Evolutionary conservation across 768 basidiomycete genomes (phyloP).

Genomic region (Lentinus tigrinus): DNA sequence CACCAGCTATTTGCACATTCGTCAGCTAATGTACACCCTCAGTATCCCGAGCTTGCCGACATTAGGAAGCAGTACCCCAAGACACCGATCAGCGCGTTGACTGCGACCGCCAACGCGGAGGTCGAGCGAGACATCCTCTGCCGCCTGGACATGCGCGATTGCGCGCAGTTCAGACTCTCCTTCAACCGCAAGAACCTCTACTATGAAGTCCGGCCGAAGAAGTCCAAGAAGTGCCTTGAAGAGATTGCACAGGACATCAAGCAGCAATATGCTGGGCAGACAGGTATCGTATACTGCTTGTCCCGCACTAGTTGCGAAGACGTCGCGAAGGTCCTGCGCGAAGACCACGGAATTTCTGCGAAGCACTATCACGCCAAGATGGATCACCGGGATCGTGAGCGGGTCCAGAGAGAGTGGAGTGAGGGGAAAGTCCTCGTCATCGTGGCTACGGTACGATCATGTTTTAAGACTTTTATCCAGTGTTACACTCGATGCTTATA

Average conservation of each 20-base stretch:
- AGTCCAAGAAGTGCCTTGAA: slow-evolving; percentile 37
- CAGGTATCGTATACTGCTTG: slow-evolving; percentile 85
- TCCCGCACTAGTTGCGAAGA: slow-evolving; percentile 76
- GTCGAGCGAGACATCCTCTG: slow-evolving; percentile 77
- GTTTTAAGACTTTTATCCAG: background rate
- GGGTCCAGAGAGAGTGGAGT: slow-evolving; percentile 74
- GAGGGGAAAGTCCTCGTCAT: slow-evolving; percentile 71
- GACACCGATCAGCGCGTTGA: slow-evolving; percentile 93
- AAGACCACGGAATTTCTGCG: slow-evolving; percentile 57
- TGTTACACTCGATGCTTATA: too few species aligned
- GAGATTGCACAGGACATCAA: slow-evolving; percentile 74
- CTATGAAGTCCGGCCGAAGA: slow-evolving; percentile 63
- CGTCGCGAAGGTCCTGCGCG: slow-evolving; percentile 65
- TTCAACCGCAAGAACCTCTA: slow-evolving; percentile 93
- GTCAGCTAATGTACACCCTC: background rate
- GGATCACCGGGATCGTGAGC: slow-evolving; percentile 56
- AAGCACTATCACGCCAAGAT: slow-evolving; percentile 88
- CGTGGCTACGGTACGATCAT: slow-evolving; percentile 75
- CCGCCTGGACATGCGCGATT: slow-evolving; percentile 59
- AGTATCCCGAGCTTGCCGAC: slow-evolving; percentile 69
- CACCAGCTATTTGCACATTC: background rate
- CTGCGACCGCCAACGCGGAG: slow-evolving; percentile 85
- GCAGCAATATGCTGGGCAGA: slow-evolving; percentile 50
- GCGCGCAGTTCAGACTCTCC: slow-evolving; percentile 69
- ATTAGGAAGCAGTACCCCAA: slow-evolving; percentile 74